Evolutionary conservation across 768 basidiomycete species (phyloP).

Genomic region (Mycena haematopus): DNA sequence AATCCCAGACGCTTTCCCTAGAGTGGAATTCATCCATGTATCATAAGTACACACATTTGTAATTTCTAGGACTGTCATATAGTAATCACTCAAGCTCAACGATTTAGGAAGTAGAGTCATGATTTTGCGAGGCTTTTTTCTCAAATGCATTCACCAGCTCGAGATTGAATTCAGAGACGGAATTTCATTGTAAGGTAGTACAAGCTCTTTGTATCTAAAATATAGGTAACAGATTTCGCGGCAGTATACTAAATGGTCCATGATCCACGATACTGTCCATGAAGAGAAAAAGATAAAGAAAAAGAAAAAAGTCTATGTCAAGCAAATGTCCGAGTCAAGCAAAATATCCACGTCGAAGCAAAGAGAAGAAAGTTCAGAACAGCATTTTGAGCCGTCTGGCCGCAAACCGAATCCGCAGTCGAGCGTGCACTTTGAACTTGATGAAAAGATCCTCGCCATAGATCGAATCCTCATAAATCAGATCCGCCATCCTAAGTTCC

Average conservation of each 20-base stretch:
- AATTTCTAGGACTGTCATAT: not conserved
- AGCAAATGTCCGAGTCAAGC: not conserved
- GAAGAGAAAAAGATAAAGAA: not conserved
- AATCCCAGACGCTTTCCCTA: not conserved
- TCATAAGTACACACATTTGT: not conserved
- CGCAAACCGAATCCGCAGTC: not conserved
- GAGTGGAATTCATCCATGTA: conserved; percentile 3
- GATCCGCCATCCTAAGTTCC: not conserved
- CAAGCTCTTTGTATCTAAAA: too few species aligned
- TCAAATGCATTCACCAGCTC: too few species aligned
- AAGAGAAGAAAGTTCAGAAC: conserved; percentile 1
- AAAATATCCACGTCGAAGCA: not conserved
- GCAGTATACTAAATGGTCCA: not conserved
- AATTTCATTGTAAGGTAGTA: too few species aligned
- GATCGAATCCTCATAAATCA: not conserved
- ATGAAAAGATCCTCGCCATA: conserved; percentile 6
- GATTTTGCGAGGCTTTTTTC: too few species aligned
- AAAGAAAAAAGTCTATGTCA: not conserved
- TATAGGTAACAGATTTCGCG: too few species aligned
- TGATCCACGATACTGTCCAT: not conserved
- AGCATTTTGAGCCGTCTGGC: conserved; percentile 9
- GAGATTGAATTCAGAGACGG: too few species aligned
- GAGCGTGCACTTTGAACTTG: conserved; percentile 7
- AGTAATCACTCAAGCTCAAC: too few species aligned
- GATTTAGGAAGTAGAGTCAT: too few species aligned